A percentile compares a stretch with the other conserved stretches of the same genome.
Evolutionary conservation across 108 stramenopile species (phyloP).

Genomic region (Mayamaea pseudoterrestris): DNA sequence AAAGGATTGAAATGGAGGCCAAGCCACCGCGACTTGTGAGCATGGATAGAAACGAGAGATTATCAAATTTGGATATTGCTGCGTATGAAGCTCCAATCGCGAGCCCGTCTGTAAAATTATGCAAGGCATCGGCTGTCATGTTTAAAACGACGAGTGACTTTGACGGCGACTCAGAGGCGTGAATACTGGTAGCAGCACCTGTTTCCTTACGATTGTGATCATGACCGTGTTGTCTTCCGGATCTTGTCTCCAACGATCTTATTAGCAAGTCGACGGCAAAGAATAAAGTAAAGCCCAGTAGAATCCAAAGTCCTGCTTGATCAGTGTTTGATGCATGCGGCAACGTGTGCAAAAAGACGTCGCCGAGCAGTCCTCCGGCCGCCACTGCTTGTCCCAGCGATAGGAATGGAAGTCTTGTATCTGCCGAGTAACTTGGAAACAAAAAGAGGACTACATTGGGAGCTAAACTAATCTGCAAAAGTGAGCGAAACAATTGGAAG

Average conservation of each 20-base stretch:
- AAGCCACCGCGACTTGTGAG: slow-evolving; percentile 55
- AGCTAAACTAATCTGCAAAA: slow-evolving; percentile 63
- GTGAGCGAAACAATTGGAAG: too few relatives aligned
- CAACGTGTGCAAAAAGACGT: slow-evolving; percentile 76
- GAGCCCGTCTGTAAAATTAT: slow-evolving; percentile 62
- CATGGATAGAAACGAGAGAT: slow-evolving; percentile 10
- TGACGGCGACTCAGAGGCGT: too few relatives aligned
- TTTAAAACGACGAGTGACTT: slow-evolving; percentile 49
- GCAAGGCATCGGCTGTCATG: slow-evolving; percentile 72
- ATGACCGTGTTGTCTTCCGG: neutral
- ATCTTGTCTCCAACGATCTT: slow-evolving; percentile 30
- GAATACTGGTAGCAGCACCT: slow-evolving; percentile 3
- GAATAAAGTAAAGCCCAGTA: slow-evolving; percentile 63
- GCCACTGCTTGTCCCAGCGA: slow-evolving; percentile 68
- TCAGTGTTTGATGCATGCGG: slow-evolving; percentile 35
- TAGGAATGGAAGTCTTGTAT: slow-evolving; percentile 21
- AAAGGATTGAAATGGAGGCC: slow-evolving; percentile 64
- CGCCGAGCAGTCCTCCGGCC: slow-evolving; percentile 71
- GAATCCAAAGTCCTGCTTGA: slow-evolving; percentile 47
- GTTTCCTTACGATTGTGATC: slow-evolving; percentile 9
- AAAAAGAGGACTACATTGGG: slow-evolving; percentile 71
- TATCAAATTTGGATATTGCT: slow-evolving; percentile 10
- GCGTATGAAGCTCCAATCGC: slow-evolving; percentile 81
- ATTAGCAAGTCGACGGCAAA: slow-evolving; percentile 56
- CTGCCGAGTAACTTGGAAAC: slow-evolving; percentile 49